Evolutionary conservation across 768 basidiomycete species (phyloP), one percentile per base, ranked within the genome.

Genomic region (Lactarius sanguifluus): DNA sequence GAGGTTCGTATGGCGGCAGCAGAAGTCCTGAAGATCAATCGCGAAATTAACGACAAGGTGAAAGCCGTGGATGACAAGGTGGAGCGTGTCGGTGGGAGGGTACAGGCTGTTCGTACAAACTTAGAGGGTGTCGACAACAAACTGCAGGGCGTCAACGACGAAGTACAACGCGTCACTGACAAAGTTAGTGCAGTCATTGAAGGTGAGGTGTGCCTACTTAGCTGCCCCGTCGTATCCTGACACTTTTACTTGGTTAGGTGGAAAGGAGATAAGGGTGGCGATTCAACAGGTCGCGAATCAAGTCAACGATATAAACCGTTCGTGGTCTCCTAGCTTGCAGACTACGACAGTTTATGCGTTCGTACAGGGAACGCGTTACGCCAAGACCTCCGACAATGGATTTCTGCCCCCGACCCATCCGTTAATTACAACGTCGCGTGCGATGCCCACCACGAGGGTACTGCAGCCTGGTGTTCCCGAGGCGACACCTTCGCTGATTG

Each of bases 371-470:
- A 58, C 20, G 6, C 58, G 5, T 3, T 57, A 2, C 62, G 38
- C 30, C 15, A 30, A 1, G 20, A 34, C 6, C 34, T 64, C 8
- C 28, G 28, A 47, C 25, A 38, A 4, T 63, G 62, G 62, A 18
- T 57, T 7, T 36, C 62, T 47, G 32, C 62, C 5, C 62, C 62
- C 1, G 56, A 63, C 36, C 56, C 56, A 2, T 57, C 56, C 4
- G 16, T 47, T n/a, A 63, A 63, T 38, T 47, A 57, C 41, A 32
- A 57, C 3, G 25, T 12, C 16, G 56, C 62, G 1, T 20, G n/a
- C 12, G 43, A 28, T 25, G 30, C 16, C 2, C 56, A 23, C 30
- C 41, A 57, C 15, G 4, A 30, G 15, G 61, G 52, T 23, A 55
- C 38, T 23, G 10, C 61, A 16, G 28, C 16, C 1, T 62, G 61